Evolutionary conservation across 2,329 filamentous ascomycete species (phyloP).

Genomic region (Diaporthe sp.): DNA sequence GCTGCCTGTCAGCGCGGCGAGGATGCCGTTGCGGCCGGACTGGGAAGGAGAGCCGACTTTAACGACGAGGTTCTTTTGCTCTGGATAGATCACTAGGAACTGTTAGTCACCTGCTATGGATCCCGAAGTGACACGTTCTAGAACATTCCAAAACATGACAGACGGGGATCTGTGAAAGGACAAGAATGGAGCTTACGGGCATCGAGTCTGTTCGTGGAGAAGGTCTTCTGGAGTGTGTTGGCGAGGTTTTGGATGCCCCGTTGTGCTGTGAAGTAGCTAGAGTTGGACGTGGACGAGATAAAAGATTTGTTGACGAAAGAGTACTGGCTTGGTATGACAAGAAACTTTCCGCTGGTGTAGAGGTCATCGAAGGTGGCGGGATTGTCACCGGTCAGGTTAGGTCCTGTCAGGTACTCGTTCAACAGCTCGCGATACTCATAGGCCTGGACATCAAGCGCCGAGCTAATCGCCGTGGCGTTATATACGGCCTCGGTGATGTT

Average conservation of each 20-base stretch:
- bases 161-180: too few relatives aligned
- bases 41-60: conserved; percentile 69
- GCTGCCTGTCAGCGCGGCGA: conserved; percentile 57
- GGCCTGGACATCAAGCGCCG: conserved; percentile 69
- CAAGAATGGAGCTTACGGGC: conserved; percentile 48
- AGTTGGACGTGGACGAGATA: conserved; percentile 61
- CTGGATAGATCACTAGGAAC: conserved; percentile 68
- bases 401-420: conserved; percentile 66
- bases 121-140: too few relatives aligned
- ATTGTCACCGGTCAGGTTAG: conserved; percentile 57
- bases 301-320: conserved; percentile 65
- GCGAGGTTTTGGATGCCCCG: conserved; percentile 67
- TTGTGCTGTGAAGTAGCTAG: conserved; percentile 62
- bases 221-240: conserved; percentile 63
- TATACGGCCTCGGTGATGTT: conserved; percentile 64
- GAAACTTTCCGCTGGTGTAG: conserved; percentile 64
- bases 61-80: conserved; percentile 75
- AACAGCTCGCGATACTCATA: conserved; percentile 71
- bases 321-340: conserved; percentile 73
- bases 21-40: conserved; percentile 66
- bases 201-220: conserved; percentile 64
- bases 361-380: conserved; percentile 63
- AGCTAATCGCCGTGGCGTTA: conserved; percentile 63
- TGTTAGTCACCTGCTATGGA: too few relatives aligned
- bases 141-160: too few relatives aligned